These are phyloP conservation scores for Moesziomyces aphidis DNA, from an alignment of 1,284 basidiomycete species.

Conservation along the genomic window DNA sequence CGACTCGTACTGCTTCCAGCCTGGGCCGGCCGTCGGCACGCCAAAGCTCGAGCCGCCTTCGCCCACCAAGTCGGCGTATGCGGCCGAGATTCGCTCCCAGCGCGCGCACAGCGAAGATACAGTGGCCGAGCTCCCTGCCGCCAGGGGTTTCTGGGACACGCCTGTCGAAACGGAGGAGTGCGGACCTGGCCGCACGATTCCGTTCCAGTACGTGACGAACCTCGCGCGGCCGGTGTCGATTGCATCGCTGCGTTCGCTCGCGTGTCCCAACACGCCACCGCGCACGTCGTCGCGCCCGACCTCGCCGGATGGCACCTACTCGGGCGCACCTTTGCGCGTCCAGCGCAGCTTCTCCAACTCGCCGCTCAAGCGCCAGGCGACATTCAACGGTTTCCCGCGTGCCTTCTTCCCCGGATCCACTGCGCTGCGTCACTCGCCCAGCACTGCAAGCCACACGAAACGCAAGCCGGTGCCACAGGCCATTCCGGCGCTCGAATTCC, in stretches of 20 bases:
- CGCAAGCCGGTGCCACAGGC: slow-evolving; percentile 22
- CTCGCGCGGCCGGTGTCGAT: slow-evolving; percentile 35
- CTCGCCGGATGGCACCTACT: slow-evolving; percentile 22
- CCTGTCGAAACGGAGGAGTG: not conserved
- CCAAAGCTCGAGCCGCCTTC: slow-evolving; percentile 29
- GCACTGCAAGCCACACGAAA: slow-evolving; percentile 3
- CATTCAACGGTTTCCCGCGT: slow-evolving; percentile 37
- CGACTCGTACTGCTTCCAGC: slow-evolving; percentile 22
- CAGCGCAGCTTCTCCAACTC: slow-evolving; percentile 27
- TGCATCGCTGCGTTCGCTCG: slow-evolving; percentile 33
- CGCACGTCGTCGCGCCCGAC: slow-evolving; percentile 29
- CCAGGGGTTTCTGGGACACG: slow-evolving; percentile 15
- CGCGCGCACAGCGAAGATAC: slow-evolving; percentile 27
- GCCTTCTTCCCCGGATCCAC: slow-evolving; percentile 17
- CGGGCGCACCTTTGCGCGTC: slow-evolving; percentile 2
- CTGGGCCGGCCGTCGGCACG: slow-evolving; percentile 26
- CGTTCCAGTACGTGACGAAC: slow-evolving; percentile 43
- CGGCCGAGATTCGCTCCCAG: slow-evolving; percentile 14
- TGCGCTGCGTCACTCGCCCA: slow-evolving; percentile 19
- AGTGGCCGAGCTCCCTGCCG: slow-evolving; percentile 7
- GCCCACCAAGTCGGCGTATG: slow-evolving; percentile 10
- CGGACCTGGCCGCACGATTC: slow-evolving; percentile 9
- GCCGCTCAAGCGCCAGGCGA: slow-evolving; percentile 24
- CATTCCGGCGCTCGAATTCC: slow-evolving; percentile 23
- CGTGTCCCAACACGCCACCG: slow-evolving; percentile 31